Conservation (phyloP, 495 filamentous ascomycete genomes). For the Aspergillus egyptiacus region DNA sequence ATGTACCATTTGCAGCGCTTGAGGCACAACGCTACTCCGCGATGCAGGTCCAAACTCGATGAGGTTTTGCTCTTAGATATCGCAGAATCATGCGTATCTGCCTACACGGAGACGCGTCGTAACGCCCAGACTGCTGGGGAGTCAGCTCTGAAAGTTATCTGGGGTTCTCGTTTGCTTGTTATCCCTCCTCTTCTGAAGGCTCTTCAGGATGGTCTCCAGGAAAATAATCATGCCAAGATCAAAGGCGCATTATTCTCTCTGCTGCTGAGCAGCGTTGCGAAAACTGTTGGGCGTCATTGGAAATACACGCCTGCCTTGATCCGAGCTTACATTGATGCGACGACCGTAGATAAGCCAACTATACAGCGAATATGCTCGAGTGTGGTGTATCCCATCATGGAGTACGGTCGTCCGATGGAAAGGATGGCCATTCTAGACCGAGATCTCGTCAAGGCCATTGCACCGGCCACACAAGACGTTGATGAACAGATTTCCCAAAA, state of each 20-base stretch:
- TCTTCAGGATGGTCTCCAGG: constrained; percentile 73
- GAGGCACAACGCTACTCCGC: constrained; percentile 83
- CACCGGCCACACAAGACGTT: constrained; percentile 59
- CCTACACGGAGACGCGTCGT: constrained; percentile 90
- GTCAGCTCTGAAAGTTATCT: constrained; percentile 86
- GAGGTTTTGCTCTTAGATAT: constrained; percentile 79
- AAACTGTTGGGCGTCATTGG: constrained; percentile 84
- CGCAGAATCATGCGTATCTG: constrained; percentile 83
- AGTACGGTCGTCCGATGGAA: constrained; percentile 81
- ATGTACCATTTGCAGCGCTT: constrained; percentile 92
- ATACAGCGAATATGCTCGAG: constrained; percentile 83
- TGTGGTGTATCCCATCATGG: constrained; percentile 79
- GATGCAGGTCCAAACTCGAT: constrained; percentile 78
- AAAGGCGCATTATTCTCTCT: constrained; percentile 91
- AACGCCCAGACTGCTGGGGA: constrained; percentile 90
- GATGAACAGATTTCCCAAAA: constrained; percentile 57
- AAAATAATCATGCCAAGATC: constrained; percentile 78
- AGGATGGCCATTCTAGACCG: constrained; percentile 81
- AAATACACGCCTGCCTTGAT: constrained; percentile 82
- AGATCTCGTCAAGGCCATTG: constrained; percentile 63
- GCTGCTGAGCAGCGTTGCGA: constrained; percentile 82
- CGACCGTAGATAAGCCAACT: constrained; percentile 83
- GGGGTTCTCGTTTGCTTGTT: constrained; percentile 77
- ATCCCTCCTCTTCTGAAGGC: constrained; percentile 79
- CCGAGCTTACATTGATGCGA: constrained; percentile 81